Evolutionary conservation across 2,329 filamentous ascomycete species (phyloP).

Genomic region (Sarocladium oryzae): DNA sequence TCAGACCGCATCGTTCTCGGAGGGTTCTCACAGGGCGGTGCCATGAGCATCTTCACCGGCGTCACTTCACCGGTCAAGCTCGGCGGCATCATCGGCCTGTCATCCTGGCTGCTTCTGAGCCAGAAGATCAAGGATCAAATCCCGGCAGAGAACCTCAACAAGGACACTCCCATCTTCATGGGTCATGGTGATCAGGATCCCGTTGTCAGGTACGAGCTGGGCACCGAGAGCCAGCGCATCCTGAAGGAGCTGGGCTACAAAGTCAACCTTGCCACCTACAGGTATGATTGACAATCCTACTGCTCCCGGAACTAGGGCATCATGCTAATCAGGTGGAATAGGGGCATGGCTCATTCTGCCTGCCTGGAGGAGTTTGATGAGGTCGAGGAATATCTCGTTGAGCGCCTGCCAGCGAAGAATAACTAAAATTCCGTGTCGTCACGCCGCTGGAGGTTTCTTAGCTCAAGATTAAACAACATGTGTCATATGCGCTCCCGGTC

Average conservation of each 20-base stretch:
- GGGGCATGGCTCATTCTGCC: conserved; percentile 69
- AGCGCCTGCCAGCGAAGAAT: conserved; percentile 34
- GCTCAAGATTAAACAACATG: background rate
- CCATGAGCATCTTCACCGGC: conserved; percentile 76
- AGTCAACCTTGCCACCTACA: conserved; percentile 70
- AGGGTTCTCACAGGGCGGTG: conserved; percentile 81
- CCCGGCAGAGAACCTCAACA: conserved; percentile 34
- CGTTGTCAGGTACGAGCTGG: conserved; percentile 65
- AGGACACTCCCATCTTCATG: conserved; percentile 80
- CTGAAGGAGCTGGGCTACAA: conserved; percentile 65
- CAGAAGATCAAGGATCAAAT: conserved; percentile 37
- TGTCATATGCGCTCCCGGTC: too few species aligned
- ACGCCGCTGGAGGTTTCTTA: too few species aligned
- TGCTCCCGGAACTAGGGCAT: background rate
- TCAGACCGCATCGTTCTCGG: conserved; percentile 79
- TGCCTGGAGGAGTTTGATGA: conserved; percentile 75
- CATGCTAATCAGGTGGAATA: conserved; percentile 23
- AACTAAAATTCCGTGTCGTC: background rate
- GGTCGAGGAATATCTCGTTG: conserved; percentile 55
- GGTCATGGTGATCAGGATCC: conserved; percentile 76
- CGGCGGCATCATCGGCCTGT: conserved; percentile 82
- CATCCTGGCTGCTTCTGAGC: conserved; percentile 68
- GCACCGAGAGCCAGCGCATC: conserved; percentile 57
- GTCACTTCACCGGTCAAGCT: conserved; percentile 67
- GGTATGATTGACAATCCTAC: conserved; percentile 34